Evolutionary conservation across 306 rosid genomes (phyloP).

Genomic region (Ormosia semicastrata): DNA sequence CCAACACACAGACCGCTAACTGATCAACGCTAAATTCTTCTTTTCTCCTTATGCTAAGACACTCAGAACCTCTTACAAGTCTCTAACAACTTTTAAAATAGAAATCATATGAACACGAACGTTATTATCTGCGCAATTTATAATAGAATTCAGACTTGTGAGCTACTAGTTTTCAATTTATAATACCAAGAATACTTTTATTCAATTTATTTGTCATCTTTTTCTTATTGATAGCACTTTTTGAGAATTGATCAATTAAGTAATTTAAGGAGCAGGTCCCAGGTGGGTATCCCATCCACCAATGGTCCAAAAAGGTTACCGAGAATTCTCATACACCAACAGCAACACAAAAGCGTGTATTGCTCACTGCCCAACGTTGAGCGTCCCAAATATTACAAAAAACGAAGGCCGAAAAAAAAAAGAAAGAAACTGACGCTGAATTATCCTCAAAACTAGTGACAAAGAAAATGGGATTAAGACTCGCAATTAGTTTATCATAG

Average conservation of each 20-base stretch:
- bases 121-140: no score
- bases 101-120: no score
- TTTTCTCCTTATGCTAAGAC: no score
- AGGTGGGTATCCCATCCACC: not conserved
- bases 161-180: no score
- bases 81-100: no score
- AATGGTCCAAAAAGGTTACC: not conserved
- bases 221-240: not conserved
- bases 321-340: not conserved
- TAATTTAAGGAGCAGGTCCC: not conserved
- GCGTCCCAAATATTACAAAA: conserved; percentile 6
- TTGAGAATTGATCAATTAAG: not conserved
- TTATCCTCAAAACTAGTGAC: not conserved
- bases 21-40: no score
- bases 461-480: not conserved
- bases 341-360: not conserved
- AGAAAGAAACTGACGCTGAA: not conserved
- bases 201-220: not conserved
- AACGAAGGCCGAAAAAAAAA: not conserved
- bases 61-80: no score
- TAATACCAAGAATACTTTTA: no score
- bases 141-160: no score
- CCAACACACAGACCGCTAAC: no score
- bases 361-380: conserved; percentile 14
- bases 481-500: not conserved